phyloP scores from a whole-genome alignment of 1,139 yeast species.

The Petasospora rhodanensis region DNA sequence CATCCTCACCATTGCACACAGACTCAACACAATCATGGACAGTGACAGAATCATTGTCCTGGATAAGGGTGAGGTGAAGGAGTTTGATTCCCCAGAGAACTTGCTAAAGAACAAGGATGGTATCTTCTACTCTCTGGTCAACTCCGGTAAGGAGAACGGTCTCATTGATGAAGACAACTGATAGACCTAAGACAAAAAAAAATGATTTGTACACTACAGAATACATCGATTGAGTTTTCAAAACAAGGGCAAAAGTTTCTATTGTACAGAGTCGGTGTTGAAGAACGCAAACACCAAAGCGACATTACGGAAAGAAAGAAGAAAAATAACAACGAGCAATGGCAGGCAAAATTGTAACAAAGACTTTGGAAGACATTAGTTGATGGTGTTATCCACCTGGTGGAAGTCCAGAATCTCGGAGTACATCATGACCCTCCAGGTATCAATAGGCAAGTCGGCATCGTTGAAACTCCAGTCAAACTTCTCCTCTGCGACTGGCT shows the following conservation, averaged over 20 bases:
- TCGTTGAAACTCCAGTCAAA: conserved; percentile 99
- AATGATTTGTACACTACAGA: too few relatives aligned
- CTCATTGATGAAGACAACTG: conserved; percentile 5
- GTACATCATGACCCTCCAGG: conserved; percentile 99
- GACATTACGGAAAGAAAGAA: background rate
- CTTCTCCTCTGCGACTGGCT: conserved; percentile 87
- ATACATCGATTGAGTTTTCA: too few relatives aligned
- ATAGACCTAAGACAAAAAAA: background rate
- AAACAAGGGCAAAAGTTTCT: too few relatives aligned
- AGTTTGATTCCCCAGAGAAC: conserved; percentile 75
- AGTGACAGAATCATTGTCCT: conserved; percentile 84
- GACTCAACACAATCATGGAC: conserved; percentile 89
- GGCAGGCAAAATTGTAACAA: too few relatives aligned
- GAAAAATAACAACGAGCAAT: too few relatives aligned
- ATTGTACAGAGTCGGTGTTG: too few relatives aligned
- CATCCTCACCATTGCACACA: conserved; percentile 90
- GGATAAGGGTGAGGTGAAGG: conserved; percentile 80
- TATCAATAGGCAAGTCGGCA: conserved; percentile 95
- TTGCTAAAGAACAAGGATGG: conserved; percentile 65
- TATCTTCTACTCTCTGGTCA: conserved; percentile 61
- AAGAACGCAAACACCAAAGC: background rate
- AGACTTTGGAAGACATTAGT: too few relatives aligned
- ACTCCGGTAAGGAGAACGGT: conserved; percentile 13
- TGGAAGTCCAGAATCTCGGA: conserved; percentile 95
- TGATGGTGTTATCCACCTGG: conserved; percentile 30